Evolutionary conservation across 352 stramenopile genomes (phyloP).

Genomic region (Phytophthora fragariae): DNA sequence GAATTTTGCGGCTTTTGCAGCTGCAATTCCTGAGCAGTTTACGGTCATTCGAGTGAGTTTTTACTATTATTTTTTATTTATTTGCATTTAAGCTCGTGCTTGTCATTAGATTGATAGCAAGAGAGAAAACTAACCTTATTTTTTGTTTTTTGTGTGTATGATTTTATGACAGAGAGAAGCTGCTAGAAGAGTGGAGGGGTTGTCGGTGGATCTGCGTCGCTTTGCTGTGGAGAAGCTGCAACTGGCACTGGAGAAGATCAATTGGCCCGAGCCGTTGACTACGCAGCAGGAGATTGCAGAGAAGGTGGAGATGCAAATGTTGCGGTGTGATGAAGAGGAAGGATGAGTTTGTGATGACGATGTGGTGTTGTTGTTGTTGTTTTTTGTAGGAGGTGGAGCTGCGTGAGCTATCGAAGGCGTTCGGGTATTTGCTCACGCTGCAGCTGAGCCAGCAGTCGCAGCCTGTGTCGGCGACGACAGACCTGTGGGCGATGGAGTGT

Average conservation of each 20-base stretch:
- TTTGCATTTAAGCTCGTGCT: neutral
- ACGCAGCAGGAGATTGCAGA: slow-evolving; percentile 41
- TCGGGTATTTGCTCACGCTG: slow-evolving; percentile 63
- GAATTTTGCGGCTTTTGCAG: slow-evolving; percentile 45
- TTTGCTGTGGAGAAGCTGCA: slow-evolving; percentile 68
- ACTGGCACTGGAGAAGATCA: slow-evolving; percentile 46
- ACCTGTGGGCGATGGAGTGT: slow-evolving; percentile 75
- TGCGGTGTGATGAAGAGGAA: neutral
- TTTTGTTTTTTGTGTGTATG: neutral
- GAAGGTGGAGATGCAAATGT: slow-evolving; percentile 30
- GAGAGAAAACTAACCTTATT: neutral
- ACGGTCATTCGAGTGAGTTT: slow-evolving; percentile 52
- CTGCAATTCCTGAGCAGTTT: slow-evolving; percentile 54
- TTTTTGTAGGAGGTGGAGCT: slow-evolving; percentile 39
- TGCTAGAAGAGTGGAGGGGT: slow-evolving; percentile 46
- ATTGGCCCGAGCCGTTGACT: slow-evolving; percentile 54
- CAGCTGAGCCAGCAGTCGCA: slow-evolving; percentile 58
- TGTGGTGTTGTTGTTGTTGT: slow-evolving; percentile 1
- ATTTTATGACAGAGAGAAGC: slow-evolving; percentile 48
- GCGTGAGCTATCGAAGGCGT: slow-evolving; percentile 44
- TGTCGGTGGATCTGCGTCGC: slow-evolving; percentile 56
- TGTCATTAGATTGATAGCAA: neutral
- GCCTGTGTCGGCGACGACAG: slow-evolving; percentile 13
- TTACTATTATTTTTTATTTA: slow-evolving; percentile 5
- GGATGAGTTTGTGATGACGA: slow-evolving; percentile 11